Evolutionary conservation across 495 filamentous ascomycete species (phyloP).

Genomic region (Emericellopsis terricola): DNA sequence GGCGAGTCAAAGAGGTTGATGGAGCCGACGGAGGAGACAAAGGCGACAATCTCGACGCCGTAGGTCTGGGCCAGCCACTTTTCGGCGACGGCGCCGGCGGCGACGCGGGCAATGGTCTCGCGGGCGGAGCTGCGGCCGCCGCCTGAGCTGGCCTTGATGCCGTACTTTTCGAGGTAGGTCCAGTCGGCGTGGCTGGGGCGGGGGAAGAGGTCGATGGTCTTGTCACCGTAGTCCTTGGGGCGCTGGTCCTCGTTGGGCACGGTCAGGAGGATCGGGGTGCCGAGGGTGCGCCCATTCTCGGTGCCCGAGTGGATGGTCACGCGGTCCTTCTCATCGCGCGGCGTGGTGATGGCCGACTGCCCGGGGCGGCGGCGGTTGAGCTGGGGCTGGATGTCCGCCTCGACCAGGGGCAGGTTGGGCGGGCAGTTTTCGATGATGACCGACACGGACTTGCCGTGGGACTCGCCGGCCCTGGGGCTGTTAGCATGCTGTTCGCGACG

Average conservation of each 20-base stretch:
- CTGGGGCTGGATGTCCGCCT: slow-evolving; percentile 86
- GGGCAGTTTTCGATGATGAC: slow-evolving; percentile 81
- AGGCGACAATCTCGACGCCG: slow-evolving; percentile 81
- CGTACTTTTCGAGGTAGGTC: slow-evolving; percentile 96
- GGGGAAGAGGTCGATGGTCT: slow-evolving; percentile 84
- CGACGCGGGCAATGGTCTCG: slow-evolving; percentile 88
- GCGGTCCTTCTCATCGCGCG: slow-evolving; percentile 79
- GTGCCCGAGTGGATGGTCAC: slow-evolving; percentile 91
- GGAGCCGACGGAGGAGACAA: slow-evolving; percentile 69
- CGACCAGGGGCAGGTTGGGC: slow-evolving; percentile 74
- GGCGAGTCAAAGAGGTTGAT: slow-evolving; percentile 51
- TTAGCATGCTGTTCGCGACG: slow-evolving; percentile 5
- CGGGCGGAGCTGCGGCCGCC: slow-evolving; percentile 83
- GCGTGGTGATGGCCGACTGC: slow-evolving; percentile 79
- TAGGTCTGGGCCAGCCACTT: slow-evolving; percentile 73
- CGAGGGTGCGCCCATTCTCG: slow-evolving; percentile 80
- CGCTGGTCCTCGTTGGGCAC: slow-evolving; percentile 88
- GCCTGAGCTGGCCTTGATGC: slow-evolving; percentile 82
- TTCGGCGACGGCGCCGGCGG: slow-evolving; percentile 88
- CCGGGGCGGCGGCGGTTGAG: slow-evolving; percentile 83
- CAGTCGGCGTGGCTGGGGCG: slow-evolving; percentile 89
- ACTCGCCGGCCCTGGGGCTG: slow-evolving; percentile 54
- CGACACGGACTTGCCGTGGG: slow-evolving; percentile 78
- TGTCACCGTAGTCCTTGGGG: slow-evolving; percentile 81
- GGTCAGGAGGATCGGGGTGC: slow-evolving; percentile 77